Evolutionary conservation across 2,329 filamentous ascomycete genomes (phyloP), one percentile per base, ranked within the genome.

Genomic region (Boeremia exigua): DNA sequence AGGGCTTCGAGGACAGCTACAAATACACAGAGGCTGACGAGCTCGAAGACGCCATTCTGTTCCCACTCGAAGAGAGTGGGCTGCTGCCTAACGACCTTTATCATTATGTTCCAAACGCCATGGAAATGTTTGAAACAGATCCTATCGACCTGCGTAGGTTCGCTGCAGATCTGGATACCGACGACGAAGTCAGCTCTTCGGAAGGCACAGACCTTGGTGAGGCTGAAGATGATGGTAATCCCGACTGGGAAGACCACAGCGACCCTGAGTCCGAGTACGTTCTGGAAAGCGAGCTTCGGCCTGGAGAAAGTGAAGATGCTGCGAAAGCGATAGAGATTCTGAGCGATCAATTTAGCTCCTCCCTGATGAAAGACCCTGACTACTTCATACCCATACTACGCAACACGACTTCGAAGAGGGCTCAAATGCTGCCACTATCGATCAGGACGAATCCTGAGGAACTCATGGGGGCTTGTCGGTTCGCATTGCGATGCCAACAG

Each of bases 1-100:
- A 17, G 62, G 57, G 66, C 11, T 56, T 75, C 48, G 65, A 73
- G 4, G 44, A 50, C 6, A 60, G 54, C 23, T 65, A 60, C 46
- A 48, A 48, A 19, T 80, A 79, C 54, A 76, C 69, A 8, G 72
- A 78, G 43, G 73, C 75, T 2, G 77, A 80, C 58, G 70, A 67
- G 29, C 53, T 77, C 9, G 78, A 80, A 61, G 77, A 79, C 43
- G 65, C 65, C 4, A 64, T 79, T 6, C 63, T 80, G 4, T 80
- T 80, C 50, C 76, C 77, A 0, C 69, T 76, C 37, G 74, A 78
- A 49, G 43, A 44, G 1, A 51, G 37, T 9, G 60, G 64, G 4
- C 48, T 65, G 19, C 59, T 63, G 40, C 49, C 54, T 12, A 43
- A 69, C 44, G 59, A 68, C 17, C 55, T 67, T 2, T 66, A 63